Conservation (phyloP, 2,329 filamentous ascomycete species). For the Paecilomyces dactylethromorphus region DNA sequence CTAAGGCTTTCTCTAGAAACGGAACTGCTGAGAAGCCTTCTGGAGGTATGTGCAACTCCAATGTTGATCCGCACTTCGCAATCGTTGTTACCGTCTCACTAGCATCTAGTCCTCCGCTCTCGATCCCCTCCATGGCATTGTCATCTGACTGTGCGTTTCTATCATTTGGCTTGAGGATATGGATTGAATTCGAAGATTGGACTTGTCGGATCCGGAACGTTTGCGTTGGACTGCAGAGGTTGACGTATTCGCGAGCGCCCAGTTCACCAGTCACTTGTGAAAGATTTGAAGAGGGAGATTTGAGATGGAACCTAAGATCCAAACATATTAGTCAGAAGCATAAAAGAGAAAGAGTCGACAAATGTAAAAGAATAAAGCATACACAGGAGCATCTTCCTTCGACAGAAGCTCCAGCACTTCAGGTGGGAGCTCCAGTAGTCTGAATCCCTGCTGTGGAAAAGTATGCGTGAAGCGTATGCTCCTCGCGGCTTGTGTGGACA, state of each 20-base stretch:
- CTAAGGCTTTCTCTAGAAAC: conserved; percentile 22
- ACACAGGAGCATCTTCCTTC: conserved; percentile 37
- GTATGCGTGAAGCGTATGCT: conserved; percentile 36
- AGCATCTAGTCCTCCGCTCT: conserved; percentile 13
- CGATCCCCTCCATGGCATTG: not conserved
- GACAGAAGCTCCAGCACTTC: conserved; percentile 50
- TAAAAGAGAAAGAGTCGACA: not conserved
- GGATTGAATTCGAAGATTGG: conserved; percentile 59
- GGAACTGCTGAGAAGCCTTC: conserved; percentile 25
- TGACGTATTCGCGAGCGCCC: conserved; percentile 37
- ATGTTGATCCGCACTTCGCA: conserved; percentile 39
- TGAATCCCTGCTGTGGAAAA: conserved; percentile 46
- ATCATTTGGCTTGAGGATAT: conserved; percentile 43
- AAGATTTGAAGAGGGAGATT: conserved; percentile 28
- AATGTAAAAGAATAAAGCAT: conserved; percentile 7
- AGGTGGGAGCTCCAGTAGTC: conserved; percentile 55
- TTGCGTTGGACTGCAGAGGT: conserved; percentile 52
- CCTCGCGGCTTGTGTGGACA: conserved; percentile 32
- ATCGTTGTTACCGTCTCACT: conserved; percentile 32
- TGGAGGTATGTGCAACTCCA: conserved; percentile 34
- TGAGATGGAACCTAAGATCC: conserved; percentile 33
- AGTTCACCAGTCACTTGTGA: conserved; percentile 21
- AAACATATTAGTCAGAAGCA: conserved; percentile 3
- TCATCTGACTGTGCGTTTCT: conserved; percentile 20
- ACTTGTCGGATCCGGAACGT: conserved; percentile 59